Evolutionary conservation across 78 protist genomes (phyloP), one percentile per base, ranked within the genome.

Genomic region (Salpingoeca rosetta): DNA sequence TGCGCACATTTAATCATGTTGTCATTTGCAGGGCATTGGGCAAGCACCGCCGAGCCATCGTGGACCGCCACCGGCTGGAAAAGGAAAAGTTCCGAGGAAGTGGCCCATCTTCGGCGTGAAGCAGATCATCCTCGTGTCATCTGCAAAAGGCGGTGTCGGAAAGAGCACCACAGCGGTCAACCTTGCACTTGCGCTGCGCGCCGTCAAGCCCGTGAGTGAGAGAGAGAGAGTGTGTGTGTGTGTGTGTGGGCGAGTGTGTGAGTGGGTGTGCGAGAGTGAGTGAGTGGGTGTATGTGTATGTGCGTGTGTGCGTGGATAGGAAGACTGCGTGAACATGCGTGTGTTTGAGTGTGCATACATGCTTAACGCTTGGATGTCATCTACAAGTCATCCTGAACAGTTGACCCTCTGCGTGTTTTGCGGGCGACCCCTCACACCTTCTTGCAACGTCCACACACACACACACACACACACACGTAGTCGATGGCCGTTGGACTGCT

Each of bases 131-230:
- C 76, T 84, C n/a, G 89, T 91, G 28, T 36, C 84, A 12, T 85
- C 89, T 0, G 92, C 87, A 42, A 97, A 97, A 86, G 99, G 99
- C 24, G 99, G 99, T 25, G 99, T 97, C 1, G 99, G 99, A 35
- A 97, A 97, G 88, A 90, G 95, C 0, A 97, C 98, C 3, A 82
- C 90, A 10, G 88, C 94, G 0, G 91, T 92, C 2, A 88, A 85
- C 44, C 42, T 92, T 3, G 92, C 94, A 28, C 74, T 90, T 77
- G 92, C 89, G 40, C 77, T 92, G 35, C 86, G 51, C 38, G 73
- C 1, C 80, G 39, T 81, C 31, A 51, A 17, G 65, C 17, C 65
- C 31, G 65, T 51, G 65, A 51, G 17, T 51, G 65, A 51, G 65
- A n/a, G n/a, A n/a, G n/a, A n/a, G n/a, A n/a, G n/a, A n/a, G n/a